Percentiles rank a stretch among this genome's conserved stretches.
Conservation (phyloP, 1,284 basidiomycete genomes). For the Ceratobasidium papillatum region DNA sequence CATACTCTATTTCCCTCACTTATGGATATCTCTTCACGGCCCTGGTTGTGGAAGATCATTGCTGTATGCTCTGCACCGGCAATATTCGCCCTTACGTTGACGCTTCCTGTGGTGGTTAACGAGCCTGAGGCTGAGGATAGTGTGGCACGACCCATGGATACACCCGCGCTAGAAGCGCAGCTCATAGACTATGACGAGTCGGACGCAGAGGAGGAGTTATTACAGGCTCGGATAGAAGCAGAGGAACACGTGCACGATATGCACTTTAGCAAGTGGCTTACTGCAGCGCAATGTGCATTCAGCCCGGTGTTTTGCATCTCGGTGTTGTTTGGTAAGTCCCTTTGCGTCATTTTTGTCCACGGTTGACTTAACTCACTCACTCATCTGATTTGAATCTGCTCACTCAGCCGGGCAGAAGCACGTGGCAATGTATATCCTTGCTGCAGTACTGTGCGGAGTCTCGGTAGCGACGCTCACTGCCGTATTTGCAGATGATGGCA, state of each 20-base stretch:
- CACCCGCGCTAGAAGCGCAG: conserved; percentile 24
- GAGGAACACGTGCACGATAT: conserved; percentile 60
- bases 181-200: conserved; percentile 45
- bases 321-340: conserved; percentile 74
- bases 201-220: conserved; percentile 55
- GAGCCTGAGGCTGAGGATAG: conserved; percentile 58
- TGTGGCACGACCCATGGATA: conserved; percentile 50
- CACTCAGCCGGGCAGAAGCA: conserved; percentile 64
- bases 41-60: conserved; percentile 74
- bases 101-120: conserved; percentile 88
- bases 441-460: conserved; percentile 64
- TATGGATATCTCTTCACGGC: conserved; percentile 66
- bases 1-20: conserved; percentile 88
- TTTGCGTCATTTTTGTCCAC: neutral
- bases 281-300: conserved; percentile 78
- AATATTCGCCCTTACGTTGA: conserved; percentile 85
- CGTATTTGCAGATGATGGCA: conserved; percentile 69
- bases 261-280: conserved; percentile 81
- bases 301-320: conserved; percentile 81
- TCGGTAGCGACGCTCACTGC: conserved; percentile 65
- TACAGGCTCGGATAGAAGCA: conserved; percentile 37
- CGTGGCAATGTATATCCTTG: conserved; percentile 65
- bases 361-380: conserved; percentile 1
- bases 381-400: conserved; percentile 5
- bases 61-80: conserved; percentile 87